Conservation (phyloP, 2,329 filamentous ascomycete species). For the Arthrobotrys sinensis region DNA sequence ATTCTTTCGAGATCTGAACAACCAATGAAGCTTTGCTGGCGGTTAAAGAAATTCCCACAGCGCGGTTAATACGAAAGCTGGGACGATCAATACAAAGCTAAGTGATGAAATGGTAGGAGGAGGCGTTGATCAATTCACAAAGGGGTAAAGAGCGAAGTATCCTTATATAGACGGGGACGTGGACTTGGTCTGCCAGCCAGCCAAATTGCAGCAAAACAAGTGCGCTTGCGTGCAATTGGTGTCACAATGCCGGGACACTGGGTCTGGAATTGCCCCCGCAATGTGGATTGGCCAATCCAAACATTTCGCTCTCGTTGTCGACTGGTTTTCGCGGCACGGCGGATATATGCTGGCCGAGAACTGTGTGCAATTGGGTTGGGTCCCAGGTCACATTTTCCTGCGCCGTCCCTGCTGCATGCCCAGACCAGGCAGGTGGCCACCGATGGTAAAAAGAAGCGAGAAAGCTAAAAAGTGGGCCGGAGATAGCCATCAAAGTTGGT, state of each 20-base stretch:
- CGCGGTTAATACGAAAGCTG: conserved; percentile 5
- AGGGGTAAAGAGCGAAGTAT: background rate
- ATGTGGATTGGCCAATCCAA: conserved; percentile 8
- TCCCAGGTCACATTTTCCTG: conserved; percentile 1
- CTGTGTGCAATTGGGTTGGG: background rate
- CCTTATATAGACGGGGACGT: conserved; percentile 1
- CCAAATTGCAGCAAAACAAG: background rate
- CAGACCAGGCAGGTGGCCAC: background rate
- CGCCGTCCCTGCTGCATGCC: conserved; percentile 12
- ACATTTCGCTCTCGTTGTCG: background rate
- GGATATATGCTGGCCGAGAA: conserved; percentile 6
- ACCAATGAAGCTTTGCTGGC: background rate
- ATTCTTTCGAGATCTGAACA: background rate
- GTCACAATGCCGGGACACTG: conserved; percentile 3
- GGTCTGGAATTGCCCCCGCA: background rate
- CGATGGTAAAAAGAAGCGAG: conserved; percentile 1
- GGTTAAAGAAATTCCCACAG: background rate
- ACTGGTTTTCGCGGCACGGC: conserved; percentile 10
- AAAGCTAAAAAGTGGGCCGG: background rate
- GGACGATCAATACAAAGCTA: conserved; percentile 3
- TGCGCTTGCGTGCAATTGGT: conserved; percentile 6
- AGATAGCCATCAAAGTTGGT: too few relatives aligned
- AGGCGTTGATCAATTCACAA: conserved; percentile 8
- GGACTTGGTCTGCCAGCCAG: too few relatives aligned
- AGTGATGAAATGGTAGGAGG: background rate